Evolutionary conservation across 2,329 filamentous ascomycete genomes (phyloP).

Genomic region (Colletotrichum tropicicola): DNA sequence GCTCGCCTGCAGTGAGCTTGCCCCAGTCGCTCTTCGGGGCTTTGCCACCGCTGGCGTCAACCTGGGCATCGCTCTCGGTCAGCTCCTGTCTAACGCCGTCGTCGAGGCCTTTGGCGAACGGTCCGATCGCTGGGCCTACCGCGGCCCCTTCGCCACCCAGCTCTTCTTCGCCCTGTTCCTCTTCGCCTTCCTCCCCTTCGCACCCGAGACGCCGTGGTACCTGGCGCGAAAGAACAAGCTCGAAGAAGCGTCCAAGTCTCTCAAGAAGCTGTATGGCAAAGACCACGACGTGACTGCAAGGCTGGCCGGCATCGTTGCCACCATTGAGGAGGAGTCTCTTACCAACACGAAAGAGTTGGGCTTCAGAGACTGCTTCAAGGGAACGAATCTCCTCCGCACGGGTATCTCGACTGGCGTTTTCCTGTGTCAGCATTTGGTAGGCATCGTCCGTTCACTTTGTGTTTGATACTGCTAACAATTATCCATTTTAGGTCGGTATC

Average conservation of each 20-base stretch:
- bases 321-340: constrained; percentile 54
- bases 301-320: constrained; percentile 65
- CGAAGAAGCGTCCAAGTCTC: constrained; percentile 49
- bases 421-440: constrained; percentile 70
- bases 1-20: constrained; percentile 69
- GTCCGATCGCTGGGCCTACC: constrained; percentile 57
- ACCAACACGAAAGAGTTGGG: constrained; percentile 56
- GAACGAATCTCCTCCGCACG: constrained; percentile 58
- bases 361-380: constrained; percentile 62
- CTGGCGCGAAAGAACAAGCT: constrained; percentile 51
- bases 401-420: constrained; percentile 69
- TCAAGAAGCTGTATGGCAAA: constrained; percentile 53
- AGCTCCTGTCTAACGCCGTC: constrained; percentile 61
- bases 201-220: constrained; percentile 61
- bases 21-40: constrained; percentile 64
- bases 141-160: constrained; percentile 56
- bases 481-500: not conserved
- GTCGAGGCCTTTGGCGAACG: constrained; percentile 51
- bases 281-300: constrained; percentile 57
- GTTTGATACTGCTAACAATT: not conserved
- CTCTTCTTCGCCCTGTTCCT: constrained; percentile 58
- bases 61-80: constrained; percentile 69
- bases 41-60: constrained; percentile 68
- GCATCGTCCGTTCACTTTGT: too few species aligned
- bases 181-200: constrained; percentile 52